Evolutionary conservation across 1,139 yeast genomes (phyloP).

Genomic region (Eremothecium sinecaudum): DNA sequence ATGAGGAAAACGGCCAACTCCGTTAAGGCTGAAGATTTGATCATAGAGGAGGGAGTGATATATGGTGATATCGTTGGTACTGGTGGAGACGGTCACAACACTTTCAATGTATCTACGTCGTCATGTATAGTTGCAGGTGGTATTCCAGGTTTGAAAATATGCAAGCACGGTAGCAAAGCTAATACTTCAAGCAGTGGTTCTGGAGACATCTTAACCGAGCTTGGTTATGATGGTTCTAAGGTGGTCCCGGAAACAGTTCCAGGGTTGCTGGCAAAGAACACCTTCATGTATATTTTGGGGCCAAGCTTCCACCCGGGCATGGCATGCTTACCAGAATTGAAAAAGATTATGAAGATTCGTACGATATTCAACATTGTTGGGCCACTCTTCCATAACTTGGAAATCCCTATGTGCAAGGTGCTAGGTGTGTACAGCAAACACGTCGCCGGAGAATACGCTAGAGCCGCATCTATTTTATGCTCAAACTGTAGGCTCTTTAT

Average conservation of each 20-base stretch:
- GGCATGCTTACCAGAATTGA: conserved; percentile 69
- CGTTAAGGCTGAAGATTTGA: conserved; percentile 26
- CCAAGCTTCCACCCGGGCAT: conserved; percentile 94
- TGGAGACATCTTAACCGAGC: conserved; percentile 68
- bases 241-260: conserved; percentile 63
- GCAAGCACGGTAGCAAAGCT: conserved; percentile 96
- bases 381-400: conserved; percentile 81
- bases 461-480: conserved; percentile 48
- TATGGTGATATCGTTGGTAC: conserved; percentile 92
- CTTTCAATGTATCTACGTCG: conserved; percentile 92
- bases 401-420: conserved; percentile 55
- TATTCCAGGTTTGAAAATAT: conserved; percentile 60
- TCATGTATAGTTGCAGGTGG: conserved; percentile 93
- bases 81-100: conserved; percentile 96
- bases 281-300: conserved; percentile 76
- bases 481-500: conserved; percentile 51
- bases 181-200: conserved; percentile 89
- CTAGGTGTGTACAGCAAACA: conserved; percentile 79
- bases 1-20: conserved; percentile 53
- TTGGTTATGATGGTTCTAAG: conserved; percentile 69
- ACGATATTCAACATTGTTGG: conserved; percentile 90
- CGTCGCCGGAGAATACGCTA: conserved; percentile 76
- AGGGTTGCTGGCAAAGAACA: conserved; percentile 40
- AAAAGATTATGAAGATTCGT: conserved; percentile 75
- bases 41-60: conserved; percentile 25